Conservation (phyloP, 2,329 filamentous ascomycete species). For the Zymoseptoria crescenta region DNA sequence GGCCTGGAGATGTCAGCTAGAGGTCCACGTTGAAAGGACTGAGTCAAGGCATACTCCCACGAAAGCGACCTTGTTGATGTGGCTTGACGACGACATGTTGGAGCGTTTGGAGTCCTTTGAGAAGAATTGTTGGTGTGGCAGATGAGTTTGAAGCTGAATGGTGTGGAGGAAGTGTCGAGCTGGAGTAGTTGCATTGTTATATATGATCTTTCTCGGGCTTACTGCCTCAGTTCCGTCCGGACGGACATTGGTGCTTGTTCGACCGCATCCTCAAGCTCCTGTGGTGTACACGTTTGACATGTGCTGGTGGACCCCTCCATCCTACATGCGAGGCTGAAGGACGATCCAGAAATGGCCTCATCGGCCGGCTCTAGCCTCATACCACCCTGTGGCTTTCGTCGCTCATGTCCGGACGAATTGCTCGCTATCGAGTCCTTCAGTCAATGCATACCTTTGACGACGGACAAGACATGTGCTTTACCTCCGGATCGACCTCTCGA, state of each 20-base stretch:
- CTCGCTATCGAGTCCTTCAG: too few relatives aligned
- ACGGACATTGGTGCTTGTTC: neutral
- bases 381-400: too few relatives aligned
- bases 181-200: neutral
- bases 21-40: neutral
- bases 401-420: too few relatives aligned
- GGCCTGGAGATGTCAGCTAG: constrained; percentile 14
- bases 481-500: neutral
- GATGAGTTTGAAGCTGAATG: neutral
- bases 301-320: too few relatives aligned
- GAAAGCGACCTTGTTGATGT: constrained; percentile 34
- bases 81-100: constrained; percentile 7
- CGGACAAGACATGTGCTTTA: neutral
- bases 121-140: neutral
- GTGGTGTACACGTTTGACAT: neutral
- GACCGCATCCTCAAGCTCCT: neutral
- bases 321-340: too few relatives aligned
- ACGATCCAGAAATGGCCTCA: too few relatives aligned
- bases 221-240: neutral
- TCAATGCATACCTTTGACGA: too few relatives aligned
- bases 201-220: neutral
- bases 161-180: neutral
- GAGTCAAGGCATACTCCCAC: constrained; percentile 28
- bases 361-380: too few relatives aligned
- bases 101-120: neutral